Percentiles rank a stretch among this genome's conserved stretches.
Evolutionary conservation across 208 protist genomes (phyloP).

Genomic region (Acanthamoeba castellanii): DNA sequence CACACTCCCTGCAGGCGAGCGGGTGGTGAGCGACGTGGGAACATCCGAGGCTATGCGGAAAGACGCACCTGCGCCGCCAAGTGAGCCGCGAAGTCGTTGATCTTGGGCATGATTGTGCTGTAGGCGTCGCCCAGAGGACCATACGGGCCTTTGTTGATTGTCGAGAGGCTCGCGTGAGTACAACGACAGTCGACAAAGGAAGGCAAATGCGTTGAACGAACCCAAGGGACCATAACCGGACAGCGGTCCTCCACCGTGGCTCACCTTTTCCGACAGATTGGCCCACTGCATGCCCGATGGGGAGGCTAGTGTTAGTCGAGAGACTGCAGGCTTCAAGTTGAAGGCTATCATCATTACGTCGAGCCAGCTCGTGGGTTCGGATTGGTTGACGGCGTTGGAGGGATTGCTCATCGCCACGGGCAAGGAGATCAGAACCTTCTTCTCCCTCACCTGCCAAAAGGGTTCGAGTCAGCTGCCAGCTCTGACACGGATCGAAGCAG

Average conservation of each 20-base stretch:
- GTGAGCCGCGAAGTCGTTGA: constrained; percentile 7
- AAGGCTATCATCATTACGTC: too few species aligned
- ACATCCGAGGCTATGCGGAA: too few species aligned
- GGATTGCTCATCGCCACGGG: constrained; percentile 18
- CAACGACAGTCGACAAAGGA: not conserved
- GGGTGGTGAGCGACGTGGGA: not conserved
- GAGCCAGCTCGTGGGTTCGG: constrained; percentile 13
- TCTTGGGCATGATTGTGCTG: constrained; percentile 42
- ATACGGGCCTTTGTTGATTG: not conserved
- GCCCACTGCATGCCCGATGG: not conserved
- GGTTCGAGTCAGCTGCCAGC: too few species aligned
- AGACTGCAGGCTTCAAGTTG: not conserved
- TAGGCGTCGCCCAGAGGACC: not conserved
- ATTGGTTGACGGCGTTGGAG: not conserved
- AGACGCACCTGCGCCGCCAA: not conserved
- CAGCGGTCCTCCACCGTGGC: not conserved
- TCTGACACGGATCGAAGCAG: not conserved
- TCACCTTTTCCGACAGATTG: not conserved
- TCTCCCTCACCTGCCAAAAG: not conserved
- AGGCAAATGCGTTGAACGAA: not conserved
- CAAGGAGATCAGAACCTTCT: not conserved
- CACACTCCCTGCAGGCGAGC: not conserved
- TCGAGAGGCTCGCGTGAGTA: too few species aligned
- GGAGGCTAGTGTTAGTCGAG: not conserved
- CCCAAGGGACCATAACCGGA: not conserved